Percentiles rank a stretch among this genome's conserved stretches.
Evolutionary conservation across 306 rosid genomes (phyloP).

Genomic region (Trifolium subterraneum): DNA sequence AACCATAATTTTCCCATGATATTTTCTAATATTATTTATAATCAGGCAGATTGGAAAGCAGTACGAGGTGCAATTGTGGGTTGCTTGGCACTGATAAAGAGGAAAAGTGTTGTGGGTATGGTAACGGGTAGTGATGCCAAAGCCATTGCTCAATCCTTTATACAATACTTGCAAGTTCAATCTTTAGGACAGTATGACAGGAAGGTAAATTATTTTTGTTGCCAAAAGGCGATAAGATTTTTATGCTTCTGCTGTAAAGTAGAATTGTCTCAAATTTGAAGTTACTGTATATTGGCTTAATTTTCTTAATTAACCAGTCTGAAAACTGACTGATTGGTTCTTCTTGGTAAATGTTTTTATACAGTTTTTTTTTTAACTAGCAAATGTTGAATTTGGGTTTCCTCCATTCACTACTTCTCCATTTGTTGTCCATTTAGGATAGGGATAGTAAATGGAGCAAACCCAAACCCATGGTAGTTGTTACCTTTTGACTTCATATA

Average conservation of each 20-base stretch:
- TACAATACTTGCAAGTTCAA: constrained; percentile 76
- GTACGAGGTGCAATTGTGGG: constrained; percentile 95
- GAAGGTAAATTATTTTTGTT: constrained; percentile 57
- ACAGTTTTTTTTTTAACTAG: neutral
- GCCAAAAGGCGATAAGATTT: constrained; percentile 31
- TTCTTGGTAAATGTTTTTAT: constrained; percentile 27
- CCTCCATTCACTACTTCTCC: too few relatives aligned
- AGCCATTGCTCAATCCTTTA: constrained; percentile 66
- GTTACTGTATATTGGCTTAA: neutral
- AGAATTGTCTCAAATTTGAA: constrained; percentile 28
- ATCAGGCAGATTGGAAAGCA: constrained; percentile 99
- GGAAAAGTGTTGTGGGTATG: constrained; percentile 66
- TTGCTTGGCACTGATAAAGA: constrained; percentile 81
- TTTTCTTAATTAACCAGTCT: constrained; percentile 9
- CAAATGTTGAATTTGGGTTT: too few relatives aligned
- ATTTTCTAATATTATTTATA: constrained; percentile 39
- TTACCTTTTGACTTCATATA: constrained; percentile 24
- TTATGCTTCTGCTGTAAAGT: constrained; percentile 29
- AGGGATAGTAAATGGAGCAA: too few relatives aligned
- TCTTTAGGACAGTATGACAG: constrained; percentile 89
- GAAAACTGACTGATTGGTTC: constrained; percentile 9
- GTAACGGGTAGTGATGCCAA: constrained; percentile 73
- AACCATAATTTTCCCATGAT: constrained; percentile 28
- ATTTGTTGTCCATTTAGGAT: too few relatives aligned
- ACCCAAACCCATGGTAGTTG: too few relatives aligned